Evolutionary conservation across 805 yeast species (phyloP).

Genomic region (Candida xiaguanensis): DNA sequence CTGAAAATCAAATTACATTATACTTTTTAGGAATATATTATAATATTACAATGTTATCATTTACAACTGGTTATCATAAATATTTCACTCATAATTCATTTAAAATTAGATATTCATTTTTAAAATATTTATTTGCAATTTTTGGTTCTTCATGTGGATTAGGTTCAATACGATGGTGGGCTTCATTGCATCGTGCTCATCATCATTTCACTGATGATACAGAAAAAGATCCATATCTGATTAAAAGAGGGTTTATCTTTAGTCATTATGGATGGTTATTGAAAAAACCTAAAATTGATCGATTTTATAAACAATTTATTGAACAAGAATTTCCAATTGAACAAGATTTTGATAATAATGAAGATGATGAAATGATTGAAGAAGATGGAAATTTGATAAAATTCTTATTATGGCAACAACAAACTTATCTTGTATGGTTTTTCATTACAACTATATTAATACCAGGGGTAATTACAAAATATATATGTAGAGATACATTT

Average conservation of each 20-base stretch:
- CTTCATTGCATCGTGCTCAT: conserved; percentile 81
- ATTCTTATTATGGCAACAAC: conserved; percentile 35
- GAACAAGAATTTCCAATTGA: conserved; percentile 33
- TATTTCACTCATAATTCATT: conserved; percentile 40
- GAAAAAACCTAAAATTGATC: conserved; percentile 46
- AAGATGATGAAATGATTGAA: conserved; percentile 11
- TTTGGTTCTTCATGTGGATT: conserved; percentile 72
- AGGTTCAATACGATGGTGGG: conserved; percentile 79
- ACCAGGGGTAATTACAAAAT: conserved; percentile 25
- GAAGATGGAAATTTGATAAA: conserved; percentile 16
- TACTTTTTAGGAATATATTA: conserved; percentile 30
- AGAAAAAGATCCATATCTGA: conserved; percentile 83
- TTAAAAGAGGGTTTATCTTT: conserved; percentile 74
- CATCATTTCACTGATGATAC: conserved; percentile 81
- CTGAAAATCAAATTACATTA: conserved; percentile 22
- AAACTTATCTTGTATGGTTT: conserved; percentile 23
- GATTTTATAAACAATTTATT: conserved; percentile 30
- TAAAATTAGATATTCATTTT: conserved; percentile 21
- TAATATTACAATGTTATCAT: conserved; percentile 35
- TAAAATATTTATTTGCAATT: conserved; percentile 51
- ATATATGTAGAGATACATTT: conserved; percentile 26
- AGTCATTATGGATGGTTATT: conserved; percentile 90
- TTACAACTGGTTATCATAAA: conserved; percentile 42
- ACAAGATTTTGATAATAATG: conserved; percentile 28
- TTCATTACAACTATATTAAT: conserved; percentile 25